Percentiles rank a stretch among this genome's conserved stretches.
phyloP scores from a whole-genome alignment of 371 early-diverging fungal genomes.

The Rhizopus microsporus region DNA sequence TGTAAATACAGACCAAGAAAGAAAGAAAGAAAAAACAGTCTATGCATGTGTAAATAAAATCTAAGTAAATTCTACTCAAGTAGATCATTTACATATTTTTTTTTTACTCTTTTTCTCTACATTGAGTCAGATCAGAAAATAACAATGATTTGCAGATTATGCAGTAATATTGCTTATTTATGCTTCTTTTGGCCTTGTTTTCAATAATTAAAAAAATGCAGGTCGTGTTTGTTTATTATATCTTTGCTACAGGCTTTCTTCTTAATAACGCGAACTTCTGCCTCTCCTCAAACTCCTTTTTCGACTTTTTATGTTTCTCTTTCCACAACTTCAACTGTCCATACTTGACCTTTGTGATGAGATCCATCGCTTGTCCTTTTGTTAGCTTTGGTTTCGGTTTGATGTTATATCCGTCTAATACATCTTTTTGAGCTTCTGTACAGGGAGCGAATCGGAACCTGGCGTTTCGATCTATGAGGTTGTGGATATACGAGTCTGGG shows the following conservation, averaged over 20 bases:
- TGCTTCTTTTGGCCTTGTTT: too few species aligned
- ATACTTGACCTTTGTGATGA: constrained; percentile 50
- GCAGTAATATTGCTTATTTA: too few species aligned
- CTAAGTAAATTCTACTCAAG: too few species aligned
- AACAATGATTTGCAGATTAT: too few species aligned
- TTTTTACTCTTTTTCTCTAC: constrained; percentile 1
- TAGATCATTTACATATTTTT: too few species aligned
- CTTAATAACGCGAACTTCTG: not conserved
- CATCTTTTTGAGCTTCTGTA: constrained; percentile 48
- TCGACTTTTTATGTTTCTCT: constrained; percentile 1
- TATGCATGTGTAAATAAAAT: not conserved
- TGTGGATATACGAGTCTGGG: not conserved
- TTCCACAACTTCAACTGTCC: constrained; percentile 46
- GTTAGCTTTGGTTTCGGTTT: constrained; percentile 29
- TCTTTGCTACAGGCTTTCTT: not conserved
- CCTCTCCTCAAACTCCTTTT: constrained; percentile 1
- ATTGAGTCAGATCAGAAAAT: not conserved
- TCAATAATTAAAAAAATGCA: not conserved
- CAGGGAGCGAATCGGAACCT: constrained; percentile 57
- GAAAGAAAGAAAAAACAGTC: too few species aligned
- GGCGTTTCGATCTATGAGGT: constrained; percentile 35
- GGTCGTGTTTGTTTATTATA: not conserved
- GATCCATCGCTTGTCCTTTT: constrained; percentile 63
- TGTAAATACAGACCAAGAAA: too few species aligned
- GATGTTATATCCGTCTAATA: constrained; percentile 33